Evolutionary conservation across 2,329 filamentous ascomycete genomes (phyloP).

Genomic region (Colletotrichum sp.): DNA sequence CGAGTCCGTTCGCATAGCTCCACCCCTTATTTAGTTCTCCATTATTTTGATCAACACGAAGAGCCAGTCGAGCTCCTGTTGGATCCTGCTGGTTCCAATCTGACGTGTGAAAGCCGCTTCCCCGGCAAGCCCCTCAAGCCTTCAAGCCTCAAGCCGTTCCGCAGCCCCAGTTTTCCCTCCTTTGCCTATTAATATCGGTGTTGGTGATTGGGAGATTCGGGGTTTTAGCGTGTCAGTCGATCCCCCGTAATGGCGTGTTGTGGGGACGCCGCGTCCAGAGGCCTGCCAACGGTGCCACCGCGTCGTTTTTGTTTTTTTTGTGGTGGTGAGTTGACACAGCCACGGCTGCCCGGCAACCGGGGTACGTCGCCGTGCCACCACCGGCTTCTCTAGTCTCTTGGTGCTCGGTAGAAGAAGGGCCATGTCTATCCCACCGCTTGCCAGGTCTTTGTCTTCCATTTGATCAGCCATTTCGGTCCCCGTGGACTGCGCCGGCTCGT

Average conservation of each 20-base stretch:
- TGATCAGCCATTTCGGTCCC: background rate
- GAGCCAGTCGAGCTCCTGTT: background rate
- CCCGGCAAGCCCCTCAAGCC: background rate
- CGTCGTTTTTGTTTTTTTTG: background rate
- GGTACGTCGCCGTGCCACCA: background rate
- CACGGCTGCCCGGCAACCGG: conserved; percentile 7
- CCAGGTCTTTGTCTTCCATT: background rate
- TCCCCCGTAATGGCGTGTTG: background rate
- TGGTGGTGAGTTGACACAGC: background rate
- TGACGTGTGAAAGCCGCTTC: conserved; percentile 13
- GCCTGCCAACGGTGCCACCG: background rate
- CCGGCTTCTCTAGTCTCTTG: background rate
- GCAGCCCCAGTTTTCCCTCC: background rate
- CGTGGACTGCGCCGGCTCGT: background rate
- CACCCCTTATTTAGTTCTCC: background rate
- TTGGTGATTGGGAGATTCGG: background rate
- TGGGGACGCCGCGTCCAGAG: background rate
- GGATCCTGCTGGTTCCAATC: conserved; percentile 4
- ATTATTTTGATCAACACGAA: conserved; percentile 13
- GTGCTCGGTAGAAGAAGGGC: background rate
- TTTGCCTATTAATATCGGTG: background rate
- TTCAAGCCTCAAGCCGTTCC: background rate
- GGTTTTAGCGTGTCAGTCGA: background rate
- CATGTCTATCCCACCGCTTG: background rate
- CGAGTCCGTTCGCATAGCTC: background rate